Evolutionary conservation across 306 rosid genomes (phyloP).

Genomic region (Trifolium repens): DNA sequence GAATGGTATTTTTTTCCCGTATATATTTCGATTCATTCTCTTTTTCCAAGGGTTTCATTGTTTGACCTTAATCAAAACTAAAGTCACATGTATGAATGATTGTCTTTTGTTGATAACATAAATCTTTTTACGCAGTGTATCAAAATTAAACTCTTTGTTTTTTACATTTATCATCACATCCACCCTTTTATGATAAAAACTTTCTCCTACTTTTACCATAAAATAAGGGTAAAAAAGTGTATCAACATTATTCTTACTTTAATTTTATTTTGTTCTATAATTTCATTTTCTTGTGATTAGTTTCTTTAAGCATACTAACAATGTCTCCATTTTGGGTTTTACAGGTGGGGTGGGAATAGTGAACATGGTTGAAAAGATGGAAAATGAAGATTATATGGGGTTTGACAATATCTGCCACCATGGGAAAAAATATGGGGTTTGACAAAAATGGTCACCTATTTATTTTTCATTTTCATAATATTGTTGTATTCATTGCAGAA

Average conservation of each 20-base stretch:
- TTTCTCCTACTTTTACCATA: not conserved
- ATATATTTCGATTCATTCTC: no score
- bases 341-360: conserved; percentile 84
- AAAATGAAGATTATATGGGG: conserved; percentile 76
- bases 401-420: conserved; percentile 65
- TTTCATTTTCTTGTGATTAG: not conserved
- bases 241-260: not conserved
- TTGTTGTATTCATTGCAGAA: not conserved
- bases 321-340: conserved; percentile 14
- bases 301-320: conserved; percentile 12
- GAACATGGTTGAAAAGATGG: conserved; percentile 76
- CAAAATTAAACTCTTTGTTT: no score
- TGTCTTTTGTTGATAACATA: no score
- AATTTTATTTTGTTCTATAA: not conserved
- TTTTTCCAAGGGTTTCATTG: no score
- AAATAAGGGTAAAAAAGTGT: not conserved
- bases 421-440: conserved; percentile 69
- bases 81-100: no score
- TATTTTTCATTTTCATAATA: conserved; percentile 14
- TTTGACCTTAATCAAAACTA: no score
- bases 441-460: conserved; percentile 48
- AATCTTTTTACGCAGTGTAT: no score
- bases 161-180: not conserved
- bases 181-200: not conserved
- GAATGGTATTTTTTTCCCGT: no score